phyloP scores from a whole-genome alignment of 1,139 yeast genomes.

The Suhomyces wounanorum region DNA sequence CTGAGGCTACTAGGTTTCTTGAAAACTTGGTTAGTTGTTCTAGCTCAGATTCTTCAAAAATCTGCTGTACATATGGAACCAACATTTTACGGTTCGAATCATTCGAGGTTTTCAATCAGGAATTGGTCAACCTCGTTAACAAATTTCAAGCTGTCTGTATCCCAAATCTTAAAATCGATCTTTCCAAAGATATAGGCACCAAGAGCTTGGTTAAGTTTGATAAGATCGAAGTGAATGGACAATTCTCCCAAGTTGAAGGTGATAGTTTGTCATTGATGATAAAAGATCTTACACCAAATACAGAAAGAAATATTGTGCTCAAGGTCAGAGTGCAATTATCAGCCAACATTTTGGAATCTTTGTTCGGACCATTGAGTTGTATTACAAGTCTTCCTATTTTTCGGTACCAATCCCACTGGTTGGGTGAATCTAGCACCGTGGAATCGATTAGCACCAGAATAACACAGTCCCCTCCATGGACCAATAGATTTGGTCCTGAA shows the following conservation, averaged over 20 bases:
- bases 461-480: not conserved
- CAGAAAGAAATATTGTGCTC: conserved; percentile 22
- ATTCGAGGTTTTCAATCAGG: conserved; percentile 21
- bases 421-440: conserved; percentile 9
- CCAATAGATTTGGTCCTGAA: not conserved
- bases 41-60: conserved; percentile 1
- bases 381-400: conserved; percentile 16
- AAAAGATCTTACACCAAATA: conserved; percentile 19
- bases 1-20: conserved; percentile 23
- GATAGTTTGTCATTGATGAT: conserved; percentile 16
- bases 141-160: conserved; percentile 23
- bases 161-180: conserved; percentile 23
- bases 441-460: conserved; percentile 1
- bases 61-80: conserved; percentile 20
- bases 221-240: conserved; percentile 30
- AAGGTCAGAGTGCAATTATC: conserved; percentile 15
- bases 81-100: conserved; percentile 23
- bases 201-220: conserved; percentile 22
- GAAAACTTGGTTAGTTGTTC: conserved; percentile 16
- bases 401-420: conserved; percentile 17
- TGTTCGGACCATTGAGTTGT: conserved; percentile 6
- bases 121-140: conserved; percentile 18
- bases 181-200: conserved; percentile 24
- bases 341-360: conserved; percentile 6
- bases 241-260: conserved; percentile 12